Evolutionary conservation across 2,329 filamentous ascomycete genomes (phyloP), one percentile per base, ranked within the genome.

Genomic region (Cladobotryum protrusum): DNA sequence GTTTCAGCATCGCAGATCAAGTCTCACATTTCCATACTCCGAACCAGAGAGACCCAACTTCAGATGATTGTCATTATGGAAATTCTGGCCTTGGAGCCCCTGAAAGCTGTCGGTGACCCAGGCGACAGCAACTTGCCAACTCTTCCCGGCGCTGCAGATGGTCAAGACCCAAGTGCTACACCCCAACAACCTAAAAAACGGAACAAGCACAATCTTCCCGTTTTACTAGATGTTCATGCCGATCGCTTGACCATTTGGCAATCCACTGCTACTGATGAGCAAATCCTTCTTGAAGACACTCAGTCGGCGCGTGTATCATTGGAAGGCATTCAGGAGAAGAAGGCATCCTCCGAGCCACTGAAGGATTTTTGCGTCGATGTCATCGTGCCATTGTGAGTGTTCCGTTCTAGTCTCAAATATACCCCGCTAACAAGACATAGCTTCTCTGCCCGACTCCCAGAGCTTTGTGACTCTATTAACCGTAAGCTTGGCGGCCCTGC

Each of bases 241-340:
- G 88, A 93, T 64, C 82, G 86, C 43, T 71, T 93, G 19, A 89
- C 85, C 59, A 93, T 93, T 52, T 92, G 87, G 87, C 86, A 91
- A 61, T 89, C 87, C 3, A 83, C 87, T 7, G 81, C 83, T 34
- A 70, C 81, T 18, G 79, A 86, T 55, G 78, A 81, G 48, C 66
- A 77, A 52, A 69, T 73, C 35, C 61, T 78, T 13, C 59, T 77
- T 14, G 73, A 75, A 41, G 76, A 79, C 48, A 72, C 75, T 1
- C 76, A 79, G 54, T 55, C 63, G 3, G 52, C 62, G 3, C 62
- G 59, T 3, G 57, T 63, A 5, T 57, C 63, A 1, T 54, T 56
- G 2, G 68, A 69, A 39, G 64, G 65, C 2, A 67, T 67, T 49
- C 65, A 63, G 48, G 64, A 67, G 43, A 70, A 72, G 50, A 72